These are phyloP conservation scores for Petrea volubilis DNA, from an alignment of 257 asterid genomes.

Conservation along the genomic window DNA sequence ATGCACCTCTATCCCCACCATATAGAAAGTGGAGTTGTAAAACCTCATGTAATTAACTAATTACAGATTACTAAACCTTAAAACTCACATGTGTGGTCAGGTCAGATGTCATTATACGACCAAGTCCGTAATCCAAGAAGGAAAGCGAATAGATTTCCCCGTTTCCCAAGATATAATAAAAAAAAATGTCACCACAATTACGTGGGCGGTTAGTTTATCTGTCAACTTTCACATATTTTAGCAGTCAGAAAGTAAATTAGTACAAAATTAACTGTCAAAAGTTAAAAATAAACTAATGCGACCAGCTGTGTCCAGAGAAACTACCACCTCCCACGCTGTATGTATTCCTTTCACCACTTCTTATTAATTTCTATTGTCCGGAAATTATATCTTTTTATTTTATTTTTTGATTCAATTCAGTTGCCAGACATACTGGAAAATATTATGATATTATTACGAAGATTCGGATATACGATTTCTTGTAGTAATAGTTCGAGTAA, in stretches of 20 bases:
- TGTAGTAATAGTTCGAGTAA: not conserved
- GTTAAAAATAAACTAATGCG: conserved; percentile 9
- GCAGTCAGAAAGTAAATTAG: not conserved
- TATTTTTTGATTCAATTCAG: not conserved
- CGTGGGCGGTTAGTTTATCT: conserved; percentile 30
- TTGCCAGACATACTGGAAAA: not conserved
- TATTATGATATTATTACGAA: not conserved
- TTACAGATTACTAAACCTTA: not conserved
- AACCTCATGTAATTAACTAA: not conserved
- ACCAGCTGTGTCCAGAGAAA: conserved; percentile 31
- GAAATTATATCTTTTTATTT: no score
- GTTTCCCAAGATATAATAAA: not conserved
- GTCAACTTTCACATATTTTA: conserved; percentile 16
- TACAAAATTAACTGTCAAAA: conserved; percentile 3
- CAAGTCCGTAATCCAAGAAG: conserved; percentile 25
- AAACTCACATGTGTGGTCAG: not conserved
- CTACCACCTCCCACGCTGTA: conserved; percentile 18
- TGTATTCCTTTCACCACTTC: not conserved
- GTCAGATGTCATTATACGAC: not conserved
- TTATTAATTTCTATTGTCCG: not conserved
- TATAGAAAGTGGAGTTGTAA: no score
- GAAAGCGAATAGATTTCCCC: conserved; percentile 30
- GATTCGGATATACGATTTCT: not conserved
- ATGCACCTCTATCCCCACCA: no score
- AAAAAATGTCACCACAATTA: conserved; percentile 15